Conservation (phyloP, 2,329 filamentous ascomycete species). For the Fusarium tricinctum region DNA sequence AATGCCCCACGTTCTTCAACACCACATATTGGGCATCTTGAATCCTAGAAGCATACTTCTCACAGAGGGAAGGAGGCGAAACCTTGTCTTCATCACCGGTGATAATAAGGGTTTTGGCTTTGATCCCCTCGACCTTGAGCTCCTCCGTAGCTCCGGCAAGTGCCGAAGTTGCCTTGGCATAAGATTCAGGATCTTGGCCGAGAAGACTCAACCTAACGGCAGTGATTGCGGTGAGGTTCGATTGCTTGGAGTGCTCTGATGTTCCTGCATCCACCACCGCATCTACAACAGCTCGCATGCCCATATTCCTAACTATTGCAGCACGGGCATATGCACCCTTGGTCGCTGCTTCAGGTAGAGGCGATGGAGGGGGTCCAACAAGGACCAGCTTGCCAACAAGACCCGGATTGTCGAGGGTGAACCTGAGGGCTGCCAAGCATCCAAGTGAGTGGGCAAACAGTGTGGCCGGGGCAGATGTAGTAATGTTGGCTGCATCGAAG, state of each 20-base stretch:
- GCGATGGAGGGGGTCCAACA: conserved; percentile 3
- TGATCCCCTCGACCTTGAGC: conserved; percentile 54
- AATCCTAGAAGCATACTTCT: not conserved
- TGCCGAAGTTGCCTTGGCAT: conserved; percentile 67
- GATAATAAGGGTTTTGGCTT: conserved; percentile 15
- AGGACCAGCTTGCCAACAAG: conserved; percentile 8
- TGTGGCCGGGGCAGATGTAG: not conserved
- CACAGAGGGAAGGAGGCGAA: not conserved
- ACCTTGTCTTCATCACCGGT: conserved; percentile 6
- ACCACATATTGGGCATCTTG: not conserved
- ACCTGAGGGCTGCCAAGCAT: conserved; percentile 1
- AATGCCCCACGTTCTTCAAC: conserved; percentile 1
- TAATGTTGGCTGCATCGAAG: not conserved
- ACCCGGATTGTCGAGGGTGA: not conserved
- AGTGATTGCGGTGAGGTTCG: conserved; percentile 52
- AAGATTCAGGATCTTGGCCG: conserved; percentile 65
- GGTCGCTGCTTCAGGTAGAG: not conserved
- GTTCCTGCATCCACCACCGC: conserved; percentile 6
- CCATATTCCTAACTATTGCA: not conserved
- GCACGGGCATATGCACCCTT: conserved; percentile 7
- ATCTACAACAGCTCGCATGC: conserved; percentile 1
- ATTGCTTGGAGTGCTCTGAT: not conserved
- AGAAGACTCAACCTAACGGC: conserved; percentile 61
- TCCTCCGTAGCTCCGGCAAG: conserved; percentile 57
- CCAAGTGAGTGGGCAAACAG: conserved; percentile 10